phyloP scores from a whole-genome alignment of 306 rosid species.

The Dalbergia oliveri region DNA sequence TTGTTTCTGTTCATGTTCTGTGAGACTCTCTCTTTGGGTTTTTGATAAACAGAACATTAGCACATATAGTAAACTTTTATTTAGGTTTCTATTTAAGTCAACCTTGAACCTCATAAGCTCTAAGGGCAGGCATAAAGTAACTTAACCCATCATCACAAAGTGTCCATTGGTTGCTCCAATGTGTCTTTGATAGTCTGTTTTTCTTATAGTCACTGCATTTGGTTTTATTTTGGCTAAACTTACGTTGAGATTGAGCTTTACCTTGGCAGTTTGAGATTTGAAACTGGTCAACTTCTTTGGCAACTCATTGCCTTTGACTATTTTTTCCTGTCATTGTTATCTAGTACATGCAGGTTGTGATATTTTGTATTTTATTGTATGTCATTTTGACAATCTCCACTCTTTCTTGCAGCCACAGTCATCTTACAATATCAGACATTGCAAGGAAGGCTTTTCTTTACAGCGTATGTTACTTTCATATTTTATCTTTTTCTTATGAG shows the following conservation, averaged over 20 bases:
- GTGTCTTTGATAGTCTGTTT: not conserved
- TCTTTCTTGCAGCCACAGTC: conserved; percentile 70
- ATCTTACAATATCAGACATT: conserved; percentile 87
- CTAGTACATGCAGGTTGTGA: conserved; percentile 16
- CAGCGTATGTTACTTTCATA: conserved; percentile 72
- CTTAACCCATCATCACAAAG: not conserved
- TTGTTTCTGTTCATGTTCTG: not conserved
- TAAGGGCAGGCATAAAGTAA: not conserved
- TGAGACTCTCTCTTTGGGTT: not conserved
- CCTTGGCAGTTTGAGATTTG: conserved; percentile 15
- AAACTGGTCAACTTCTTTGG: conserved; percentile 14
- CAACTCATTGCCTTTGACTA: conserved; percentile 17
- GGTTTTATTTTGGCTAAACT: not conserved
- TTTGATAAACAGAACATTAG: not conserved
- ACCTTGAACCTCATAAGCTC: not conserved
- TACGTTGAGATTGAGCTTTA: conserved; percentile 31
- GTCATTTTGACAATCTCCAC: conserved; percentile 42
- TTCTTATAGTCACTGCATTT: not conserved
- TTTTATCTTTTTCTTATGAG: conserved; percentile 7
- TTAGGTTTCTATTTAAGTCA: not conserved
- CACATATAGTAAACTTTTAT: not conserved
- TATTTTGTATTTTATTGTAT: conserved; percentile 16
- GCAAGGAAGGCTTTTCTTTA: conserved; percentile 99
- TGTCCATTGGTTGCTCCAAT: not conserved
- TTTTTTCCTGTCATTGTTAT: conserved; percentile 17